These are phyloP conservation scores for Beauveria pseudobassiana DNA, from an alignment of 2,329 filamentous ascomycete genomes.

Conservation along the genomic window DNA sequence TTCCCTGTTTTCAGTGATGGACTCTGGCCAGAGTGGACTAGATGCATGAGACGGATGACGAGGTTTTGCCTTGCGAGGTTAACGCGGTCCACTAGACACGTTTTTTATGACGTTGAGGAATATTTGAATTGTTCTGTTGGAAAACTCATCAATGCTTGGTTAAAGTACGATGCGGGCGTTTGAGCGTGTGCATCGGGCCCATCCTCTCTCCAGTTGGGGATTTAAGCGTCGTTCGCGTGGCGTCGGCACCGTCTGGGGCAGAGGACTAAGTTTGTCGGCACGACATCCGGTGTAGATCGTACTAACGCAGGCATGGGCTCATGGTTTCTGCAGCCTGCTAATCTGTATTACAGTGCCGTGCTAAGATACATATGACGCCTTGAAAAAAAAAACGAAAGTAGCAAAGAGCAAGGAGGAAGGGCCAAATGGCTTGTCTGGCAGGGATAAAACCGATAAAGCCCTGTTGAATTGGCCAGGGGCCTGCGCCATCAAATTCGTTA, in stretches of 20 bases:
- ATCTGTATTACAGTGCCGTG: too few relatives aligned
- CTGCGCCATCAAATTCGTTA: too few relatives aligned
- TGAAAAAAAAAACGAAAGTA: too few relatives aligned
- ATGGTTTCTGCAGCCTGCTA: too few relatives aligned
- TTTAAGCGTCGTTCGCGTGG: neutral
- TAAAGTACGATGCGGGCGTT: neutral
- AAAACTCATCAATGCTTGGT: neutral
- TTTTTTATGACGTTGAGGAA: neutral
- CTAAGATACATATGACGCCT: too few relatives aligned
- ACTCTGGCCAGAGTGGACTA: slow-evolving; percentile 3
- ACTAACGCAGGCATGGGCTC: neutral
- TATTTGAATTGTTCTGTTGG: neutral
- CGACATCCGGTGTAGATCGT: neutral
- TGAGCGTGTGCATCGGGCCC: neutral
- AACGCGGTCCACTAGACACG: neutral
- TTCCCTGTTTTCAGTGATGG: neutral
- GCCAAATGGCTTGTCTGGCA: too few relatives aligned
- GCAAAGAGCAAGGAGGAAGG: too few relatives aligned
- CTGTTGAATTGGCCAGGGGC: too few relatives aligned
- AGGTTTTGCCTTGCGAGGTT: neutral
- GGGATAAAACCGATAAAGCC: too few relatives aligned
- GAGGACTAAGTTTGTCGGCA: neutral
- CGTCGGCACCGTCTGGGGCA: neutral
- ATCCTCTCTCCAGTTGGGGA: neutral
- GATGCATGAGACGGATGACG: neutral